phyloP scores from a whole-genome alignment of 345 rosid species.

The Arabidopsis thaliana region DNA sequence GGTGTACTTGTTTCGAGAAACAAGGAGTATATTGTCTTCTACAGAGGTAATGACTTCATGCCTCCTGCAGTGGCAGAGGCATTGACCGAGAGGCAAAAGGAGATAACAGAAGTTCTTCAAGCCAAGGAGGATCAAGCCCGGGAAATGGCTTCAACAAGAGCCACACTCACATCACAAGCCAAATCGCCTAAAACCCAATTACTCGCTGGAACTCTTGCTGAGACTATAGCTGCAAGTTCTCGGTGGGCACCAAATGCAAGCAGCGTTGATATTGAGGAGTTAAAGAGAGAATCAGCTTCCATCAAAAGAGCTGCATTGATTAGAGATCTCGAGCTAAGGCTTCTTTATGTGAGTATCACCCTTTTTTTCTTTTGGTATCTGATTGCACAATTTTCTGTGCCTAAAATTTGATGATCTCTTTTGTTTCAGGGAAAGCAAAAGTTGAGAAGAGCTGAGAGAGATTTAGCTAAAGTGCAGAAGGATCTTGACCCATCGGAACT shows the following conservation, averaged over 20 bases:
- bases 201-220: slow-evolving; percentile 90
- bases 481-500: slow-evolving; percentile 76
- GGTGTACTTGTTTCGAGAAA: slow-evolving; percentile 84
- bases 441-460: slow-evolving; percentile 66
- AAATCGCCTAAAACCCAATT: slow-evolving; percentile 49
- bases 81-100: slow-evolving; percentile 65
- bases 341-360: slow-evolving; percentile 61
- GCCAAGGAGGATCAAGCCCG: slow-evolving; percentile 84
- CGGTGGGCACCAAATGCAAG: slow-evolving; percentile 73
- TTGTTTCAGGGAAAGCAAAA: slow-evolving; percentile 69
- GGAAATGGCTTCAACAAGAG: slow-evolving; percentile 49
- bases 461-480: slow-evolving; percentile 72
- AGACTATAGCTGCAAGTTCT: slow-evolving; percentile 81
- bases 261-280: slow-evolving; percentile 60
- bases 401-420: slow-evolving; percentile 28
- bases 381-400: slow-evolving; percentile 22
- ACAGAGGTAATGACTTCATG: slow-evolving; percentile 93
- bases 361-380: slow-evolving; percentile 1
- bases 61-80: slow-evolving; percentile 65
- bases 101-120: slow-evolving; percentile 54
- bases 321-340: slow-evolving; percentile 68
- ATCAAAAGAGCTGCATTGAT: slow-evolving; percentile 59
- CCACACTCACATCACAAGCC: slow-evolving; percentile 42
- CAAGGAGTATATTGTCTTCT: slow-evolving; percentile 90
- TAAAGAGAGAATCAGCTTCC: slow-evolving; percentile 64